Conservation (phyloP, 2,329 filamentous ascomycete genomes). For the Reticulascus tulasneorum region DNA sequence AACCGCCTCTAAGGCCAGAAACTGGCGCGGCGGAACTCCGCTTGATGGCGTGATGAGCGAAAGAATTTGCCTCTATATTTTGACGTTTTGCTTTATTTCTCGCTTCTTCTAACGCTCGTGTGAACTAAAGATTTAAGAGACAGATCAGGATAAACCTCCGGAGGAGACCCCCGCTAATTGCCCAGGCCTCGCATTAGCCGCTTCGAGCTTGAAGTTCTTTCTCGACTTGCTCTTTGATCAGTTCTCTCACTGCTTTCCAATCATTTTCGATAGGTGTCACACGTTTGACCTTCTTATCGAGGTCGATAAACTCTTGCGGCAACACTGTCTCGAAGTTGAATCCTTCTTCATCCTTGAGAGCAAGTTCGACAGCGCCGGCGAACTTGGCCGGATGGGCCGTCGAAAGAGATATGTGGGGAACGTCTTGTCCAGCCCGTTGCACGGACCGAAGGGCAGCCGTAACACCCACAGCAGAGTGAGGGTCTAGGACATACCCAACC, state of each 20-base stretch:
- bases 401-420: slow-evolving; percentile 77
- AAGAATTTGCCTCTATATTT: too few species aligned
- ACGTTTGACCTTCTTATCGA: slow-evolving; percentile 71
- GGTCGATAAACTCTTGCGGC: slow-evolving; percentile 74
- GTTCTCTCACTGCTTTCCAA: slow-evolving; percentile 70
- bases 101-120: too few species aligned
- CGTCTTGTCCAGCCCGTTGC: slow-evolving; percentile 42
- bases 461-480: slow-evolving; percentile 86
- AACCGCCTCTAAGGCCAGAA: too few species aligned
- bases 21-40: too few species aligned
- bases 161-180: too few species aligned
- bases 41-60: too few species aligned
- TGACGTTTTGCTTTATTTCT: too few species aligned
- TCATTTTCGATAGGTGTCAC: slow-evolving; percentile 66
- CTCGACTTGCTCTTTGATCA: slow-evolving; percentile 72
- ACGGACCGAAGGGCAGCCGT: slow-evolving; percentile 70
- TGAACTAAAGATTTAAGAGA: too few species aligned
- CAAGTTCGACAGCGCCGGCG: slow-evolving; percentile 74
- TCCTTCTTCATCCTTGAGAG: slow-evolving; percentile 64
- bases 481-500: slow-evolving; percentile 80
- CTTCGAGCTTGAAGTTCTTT: slow-evolving; percentile 50
- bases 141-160: too few species aligned
- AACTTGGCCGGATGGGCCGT: slow-evolving; percentile 98
- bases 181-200: too few species aligned
- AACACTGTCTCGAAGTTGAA: slow-evolving; percentile 78